A percentile compares a stretch with the other conserved stretches of the same genome.
Evolutionary conservation across 345 rosid species (phyloP).

Genomic region (Mallotus nudiflorus): DNA sequence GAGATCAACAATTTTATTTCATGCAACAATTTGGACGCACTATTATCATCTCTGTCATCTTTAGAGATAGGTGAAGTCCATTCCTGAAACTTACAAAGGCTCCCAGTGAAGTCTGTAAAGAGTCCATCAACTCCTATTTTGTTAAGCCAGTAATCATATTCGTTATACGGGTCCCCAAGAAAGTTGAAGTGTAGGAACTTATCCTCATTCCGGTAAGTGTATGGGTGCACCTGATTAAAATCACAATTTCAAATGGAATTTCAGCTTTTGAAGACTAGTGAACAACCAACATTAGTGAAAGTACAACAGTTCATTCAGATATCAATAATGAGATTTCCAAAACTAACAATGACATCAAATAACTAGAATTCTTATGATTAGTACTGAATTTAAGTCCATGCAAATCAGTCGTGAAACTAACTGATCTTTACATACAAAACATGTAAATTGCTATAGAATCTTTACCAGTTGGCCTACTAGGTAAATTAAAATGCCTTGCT

Average conservation of each 20-base stretch:
- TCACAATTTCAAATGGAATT: background rate
- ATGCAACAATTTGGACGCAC: constrained; percentile 39
- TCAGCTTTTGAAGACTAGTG: no score
- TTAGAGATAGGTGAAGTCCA: constrained; percentile 46
- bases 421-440: no score
- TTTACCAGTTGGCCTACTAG: no score
- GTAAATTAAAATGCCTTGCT: no score
- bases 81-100: constrained; percentile 68
- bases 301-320: no score
- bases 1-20: constrained; percentile 48
- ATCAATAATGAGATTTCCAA: no score
- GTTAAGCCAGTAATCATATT: constrained; percentile 80
- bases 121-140: constrained; percentile 80
- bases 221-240: constrained; percentile 74
- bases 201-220: constrained; percentile 80
- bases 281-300: no score
- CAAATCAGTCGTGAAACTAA: no score
- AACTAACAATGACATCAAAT: no score
- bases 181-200: constrained; percentile 57
- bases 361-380: no score
- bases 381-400: no score
- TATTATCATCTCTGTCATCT: constrained; percentile 13
- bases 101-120: constrained; percentile 91
- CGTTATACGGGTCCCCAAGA: constrained; percentile 67
- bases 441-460: no score